Evolutionary conservation across 495 filamentous ascomycete species (phyloP), one percentile per base, ranked within the genome.

Genomic region (Penicillium coffeae): DNA sequence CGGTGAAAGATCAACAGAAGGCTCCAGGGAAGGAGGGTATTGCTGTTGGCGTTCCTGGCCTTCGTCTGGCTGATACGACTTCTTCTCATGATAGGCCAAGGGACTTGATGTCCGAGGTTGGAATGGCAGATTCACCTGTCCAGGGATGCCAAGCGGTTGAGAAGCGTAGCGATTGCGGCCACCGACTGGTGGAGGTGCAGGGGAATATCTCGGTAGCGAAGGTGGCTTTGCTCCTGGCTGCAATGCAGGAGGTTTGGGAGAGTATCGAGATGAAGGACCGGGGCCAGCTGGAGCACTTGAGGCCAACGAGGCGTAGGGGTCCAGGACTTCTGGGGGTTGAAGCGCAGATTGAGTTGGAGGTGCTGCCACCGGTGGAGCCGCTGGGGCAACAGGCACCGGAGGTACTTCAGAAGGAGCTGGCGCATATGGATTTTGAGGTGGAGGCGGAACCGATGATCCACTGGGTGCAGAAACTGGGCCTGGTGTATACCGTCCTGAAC

Each of bases 71-170:
- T 69, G 69, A 27, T 73, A 70, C 3, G 66, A 69, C 20, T 56
- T 53, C 43, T 72, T 73, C 42, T 75, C 71, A 44, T 75, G 70
- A 43, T 90, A 82, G 15, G 88, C 90, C 21, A 94, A 72, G 9
- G 88, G 90, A 59, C 89, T 95, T 15, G 87, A 93, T 15, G 88
- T 93, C 44, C 89, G 81, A 8, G 89, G 89, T 47, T 88, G 88
- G 65, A 90, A 89, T 10, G 85, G 77, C 56, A 89, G 69, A 21
- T 78, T 40, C 9, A 36, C 41, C 66, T 65, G 52, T 64, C 58
- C 44, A 60, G 64, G 72, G 58, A 59, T 79, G 73, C 45, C 50
- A 32, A 66, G 42, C 14, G 79, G 75, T 45, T 77, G 75, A 19
- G 74, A 76, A 15, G 69, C 69, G 62, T 80, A 81, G 33, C 74